Conservation (phyloP, 208 protist species). For the Angomonas desouzai region DNA sequence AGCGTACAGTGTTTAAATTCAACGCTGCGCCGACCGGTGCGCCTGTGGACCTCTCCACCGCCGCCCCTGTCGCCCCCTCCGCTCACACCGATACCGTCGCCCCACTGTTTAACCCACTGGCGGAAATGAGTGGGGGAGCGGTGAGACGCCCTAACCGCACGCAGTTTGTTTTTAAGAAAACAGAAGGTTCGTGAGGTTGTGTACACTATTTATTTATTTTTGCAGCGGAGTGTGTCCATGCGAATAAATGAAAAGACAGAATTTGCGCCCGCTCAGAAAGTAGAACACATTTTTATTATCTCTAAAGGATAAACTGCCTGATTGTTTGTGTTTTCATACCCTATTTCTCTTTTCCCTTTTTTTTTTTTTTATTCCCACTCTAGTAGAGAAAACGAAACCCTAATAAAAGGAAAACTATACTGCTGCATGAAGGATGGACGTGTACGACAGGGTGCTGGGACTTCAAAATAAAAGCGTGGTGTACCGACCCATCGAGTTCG, state of each 20-base stretch:
- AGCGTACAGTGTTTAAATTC: constrained; percentile 9
- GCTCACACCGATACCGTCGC: not conserved
- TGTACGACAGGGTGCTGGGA: constrained; percentile 45
- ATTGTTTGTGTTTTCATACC: too few species aligned
- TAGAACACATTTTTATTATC: too few species aligned
- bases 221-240: too few species aligned
- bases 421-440: constrained; percentile 30
- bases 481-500: constrained; percentile 79
- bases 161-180: constrained; percentile 10
- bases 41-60: not conserved
- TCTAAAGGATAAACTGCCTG: too few species aligned
- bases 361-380: too few species aligned
- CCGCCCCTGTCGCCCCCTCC: too few species aligned
- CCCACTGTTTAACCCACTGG: not conserved
- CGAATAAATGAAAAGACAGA: too few species aligned
- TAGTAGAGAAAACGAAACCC: not conserved
- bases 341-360: constrained; percentile 6
- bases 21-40: not conserved
- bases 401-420: not conserved
- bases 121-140: not conserved
- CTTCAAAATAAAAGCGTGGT: constrained; percentile 49
- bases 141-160: not conserved
- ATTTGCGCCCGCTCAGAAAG: too few species aligned
- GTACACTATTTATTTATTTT: too few species aligned
- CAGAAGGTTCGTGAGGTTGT: not conserved